Evolutionary conservation across 805 yeast genomes (phyloP), one percentile per base, ranked within the genome.

Genomic region (Nakazawaea anatomiae): DNA sequence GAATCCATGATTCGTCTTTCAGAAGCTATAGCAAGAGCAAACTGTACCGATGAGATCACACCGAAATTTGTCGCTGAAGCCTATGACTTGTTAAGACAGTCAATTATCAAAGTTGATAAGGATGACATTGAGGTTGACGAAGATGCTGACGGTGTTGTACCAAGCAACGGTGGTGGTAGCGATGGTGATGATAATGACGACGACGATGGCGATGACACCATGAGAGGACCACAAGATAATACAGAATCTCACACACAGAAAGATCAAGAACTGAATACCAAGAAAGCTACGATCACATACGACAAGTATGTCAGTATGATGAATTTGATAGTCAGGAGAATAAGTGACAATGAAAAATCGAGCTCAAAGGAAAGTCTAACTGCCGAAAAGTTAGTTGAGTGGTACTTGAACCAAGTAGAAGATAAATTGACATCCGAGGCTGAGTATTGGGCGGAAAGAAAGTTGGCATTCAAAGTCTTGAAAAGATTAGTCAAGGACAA

Each of bases 21-120:
- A 3, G 99, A 94, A 66, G 98, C 97, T 1, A 91, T 94, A 68
- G 98, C 99, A 1, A 78, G 96, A 57, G 97, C 98, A 30, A 94
- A 92, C 67, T 91, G 98, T 69, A 87, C 91, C 18, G 94, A 88
- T 56, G 90, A 83, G 55, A 85, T 90, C 49, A 82, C 92, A 0
- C 88, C 92, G 6, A 76, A 77, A 36, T 88, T 89, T 65, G 98
- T 92, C 43, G 86, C 91, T 3, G 98, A 94, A 64, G 99, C 99
- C 0, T 90, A 87, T 65, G 92, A 87, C 60, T 72, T 94, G 55
- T 74, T 94, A 59, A 82, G 94, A 64, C 96, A 89, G 68, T 87
- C 96, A 39, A 91, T 92, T 54, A 89, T 94, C 59, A 82, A 94
- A 55, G 97, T 92, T 40, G 97, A 94, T 64, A 86, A 85, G 65